Evolutionary conservation across 345 rosid genomes (phyloP), one percentile per base, ranked within the genome.

Genomic region (Draba incana): DNA sequence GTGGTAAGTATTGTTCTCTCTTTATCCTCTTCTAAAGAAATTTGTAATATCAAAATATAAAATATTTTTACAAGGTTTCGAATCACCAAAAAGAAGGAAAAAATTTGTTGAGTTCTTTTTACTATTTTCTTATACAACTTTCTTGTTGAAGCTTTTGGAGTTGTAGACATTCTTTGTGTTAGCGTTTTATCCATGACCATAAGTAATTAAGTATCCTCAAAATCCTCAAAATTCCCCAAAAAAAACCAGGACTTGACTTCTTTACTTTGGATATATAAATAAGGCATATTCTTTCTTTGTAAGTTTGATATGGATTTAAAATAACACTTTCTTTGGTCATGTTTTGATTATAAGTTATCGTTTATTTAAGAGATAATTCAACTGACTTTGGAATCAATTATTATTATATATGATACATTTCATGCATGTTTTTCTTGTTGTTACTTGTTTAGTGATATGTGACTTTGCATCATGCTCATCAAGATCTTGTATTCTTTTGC

Each of bases 1-100:
- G 95, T 90, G 95, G 95, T 69, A 71, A 75, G 62, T 75, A 51
- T 75, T 63, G 4, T 67, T 61, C 73, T 61, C 33, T 41, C 11
- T 24, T 46, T 71, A 64, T 70, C 79, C 58, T 70, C 75, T 57
- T 77, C 0, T 2, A 33, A 33, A 1, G 10, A 8, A 14, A 2
- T 10, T 59, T 43, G 14, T 50, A n/a, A 59, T 33, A 43, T 48
- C 30, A 25, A 66, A 45, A 66, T n/a, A 24, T 4, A 49, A 31
- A 30, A 16, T 6, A 6, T 25, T 30, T 23, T 42, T 50, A 6
- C n/a, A 35, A 47, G 54, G 6, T 10, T 52, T 5, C 39, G 43
- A 9, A 35, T 5, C 16, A 43, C 2, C 9, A 39, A 41, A 11
- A 6, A 20, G 20, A 5, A 30, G 1, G 15, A 38, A 35, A 41